Evolutionary conservation across 139 green algal genomes (phyloP).

Genomic region (Coelastrella sp.): DNA sequence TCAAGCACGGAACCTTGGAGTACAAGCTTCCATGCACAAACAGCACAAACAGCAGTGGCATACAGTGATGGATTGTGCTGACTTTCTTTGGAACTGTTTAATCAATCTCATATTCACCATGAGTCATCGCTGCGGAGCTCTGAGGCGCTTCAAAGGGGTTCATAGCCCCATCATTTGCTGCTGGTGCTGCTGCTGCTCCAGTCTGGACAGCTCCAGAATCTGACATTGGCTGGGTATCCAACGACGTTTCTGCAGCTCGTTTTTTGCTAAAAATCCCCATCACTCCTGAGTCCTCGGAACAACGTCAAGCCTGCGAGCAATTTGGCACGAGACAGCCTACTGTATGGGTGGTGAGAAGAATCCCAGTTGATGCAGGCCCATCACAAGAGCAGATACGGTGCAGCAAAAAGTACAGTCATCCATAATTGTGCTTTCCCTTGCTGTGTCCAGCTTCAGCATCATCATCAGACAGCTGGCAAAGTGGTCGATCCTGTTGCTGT

Average conservation of each 20-base stretch:
- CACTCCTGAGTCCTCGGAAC: neutral
- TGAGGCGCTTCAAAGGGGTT: neutral
- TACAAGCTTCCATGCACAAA: too few species aligned
- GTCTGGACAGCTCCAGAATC: neutral
- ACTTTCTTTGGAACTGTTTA: too few species aligned
- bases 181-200: neutral
- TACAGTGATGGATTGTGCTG: too few species aligned
- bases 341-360: neutral
- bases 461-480: neutral
- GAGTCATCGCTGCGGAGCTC: neutral
- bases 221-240: neutral
- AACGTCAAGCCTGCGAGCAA: neutral
- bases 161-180: neutral
- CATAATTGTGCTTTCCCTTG: too few species aligned
- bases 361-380: too few species aligned
- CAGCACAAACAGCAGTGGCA: too few species aligned
- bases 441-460: too few species aligned
- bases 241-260: neutral
- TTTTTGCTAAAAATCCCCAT: conserved; percentile 38
- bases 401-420: too few species aligned
- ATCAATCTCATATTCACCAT: neutral
- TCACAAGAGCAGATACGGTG: too few species aligned
- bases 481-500: neutral
- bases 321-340: neutral
- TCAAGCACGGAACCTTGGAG: too few species aligned